Percentiles rank a stretch among this genome's conserved stretches.
These are phyloP conservation scores for Pichia cactophila DNA, from an alignment of 1,139 yeast species.

Conservation along the genomic window DNA sequence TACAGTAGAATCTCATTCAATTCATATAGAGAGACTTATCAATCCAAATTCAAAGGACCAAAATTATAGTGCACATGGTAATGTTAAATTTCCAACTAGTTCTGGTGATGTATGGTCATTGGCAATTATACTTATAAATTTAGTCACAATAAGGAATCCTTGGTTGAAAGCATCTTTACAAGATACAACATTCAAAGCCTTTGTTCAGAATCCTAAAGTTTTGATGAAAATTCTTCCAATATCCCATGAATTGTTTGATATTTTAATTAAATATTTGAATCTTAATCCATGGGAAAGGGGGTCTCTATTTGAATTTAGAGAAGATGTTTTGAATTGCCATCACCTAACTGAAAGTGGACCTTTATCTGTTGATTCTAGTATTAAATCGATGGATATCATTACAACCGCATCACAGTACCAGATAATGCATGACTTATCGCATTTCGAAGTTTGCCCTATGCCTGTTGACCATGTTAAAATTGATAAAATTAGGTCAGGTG, in stretches of 20 bases:
- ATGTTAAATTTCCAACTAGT: constrained; percentile 48
- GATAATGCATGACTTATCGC: constrained; percentile 3
- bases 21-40: constrained; percentile 26
- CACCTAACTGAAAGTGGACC: constrained; percentile 34
- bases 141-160: constrained; percentile 81
- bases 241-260: constrained; percentile 48
- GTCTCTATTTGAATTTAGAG: constrained; percentile 40
- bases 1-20: constrained; percentile 24
- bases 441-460: constrained; percentile 24
- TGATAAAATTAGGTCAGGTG: constrained; percentile 24
- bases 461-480: constrained; percentile 30
- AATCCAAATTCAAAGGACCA: constrained; percentile 13
- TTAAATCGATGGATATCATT: constrained; percentile 21
- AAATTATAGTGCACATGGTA: constrained; percentile 32
- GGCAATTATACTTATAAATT: constrained; percentile 72
- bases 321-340: constrained; percentile 34
- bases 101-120: constrained; percentile 88
- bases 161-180: constrained; percentile 77
- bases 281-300: constrained; percentile 62
- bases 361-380: constrained; percentile 26
- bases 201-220: constrained; percentile 42
- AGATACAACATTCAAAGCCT: constrained; percentile 51
- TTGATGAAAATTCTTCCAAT: constrained; percentile 62
- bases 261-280: constrained; percentile 47
- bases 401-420: constrained; percentile 23